phyloP scores from a whole-genome alignment of 768 basidiomycete species.

The Trametes gibbosa region DNA sequence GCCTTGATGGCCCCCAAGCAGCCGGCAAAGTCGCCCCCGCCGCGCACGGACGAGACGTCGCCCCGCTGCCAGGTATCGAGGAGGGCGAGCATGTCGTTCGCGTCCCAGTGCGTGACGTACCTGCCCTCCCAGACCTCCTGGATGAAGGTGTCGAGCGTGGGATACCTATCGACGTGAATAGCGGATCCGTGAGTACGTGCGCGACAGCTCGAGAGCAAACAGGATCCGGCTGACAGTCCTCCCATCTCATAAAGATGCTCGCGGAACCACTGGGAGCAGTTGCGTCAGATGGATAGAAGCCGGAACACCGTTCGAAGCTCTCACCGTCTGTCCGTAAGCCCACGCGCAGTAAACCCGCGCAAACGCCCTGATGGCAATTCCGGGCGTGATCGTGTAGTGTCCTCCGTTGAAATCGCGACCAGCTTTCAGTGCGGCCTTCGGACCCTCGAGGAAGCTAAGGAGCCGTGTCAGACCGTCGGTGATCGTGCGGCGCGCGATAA shows the following conservation, averaged over 20 bases:
- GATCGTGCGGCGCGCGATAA: neutral
- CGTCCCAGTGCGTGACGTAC: slow-evolving; percentile 46
- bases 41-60: slow-evolving; percentile 45
- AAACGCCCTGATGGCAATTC: slow-evolving; percentile 51
- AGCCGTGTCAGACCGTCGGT: neutral
- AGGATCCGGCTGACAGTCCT: slow-evolving; percentile 37
- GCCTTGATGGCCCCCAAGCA: slow-evolving; percentile 45
- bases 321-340: slow-evolving; percentile 52
- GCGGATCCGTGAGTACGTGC: neutral
- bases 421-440: slow-evolving; percentile 48
- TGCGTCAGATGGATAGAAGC: neutral
- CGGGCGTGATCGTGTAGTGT: slow-evolving; percentile 45
- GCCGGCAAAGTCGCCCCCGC: slow-evolving; percentile 41
- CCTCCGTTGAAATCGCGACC: slow-evolving; percentile 52
- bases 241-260: slow-evolving; percentile 41
- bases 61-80: slow-evolving; percentile 50
- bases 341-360: slow-evolving; percentile 53
- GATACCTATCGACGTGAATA: slow-evolving; percentile 34
- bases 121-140: slow-evolving; percentile 49
- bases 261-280: slow-evolving; percentile 47
- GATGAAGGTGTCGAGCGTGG: slow-evolving; percentile 46
- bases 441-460: slow-evolving; percentile 53
- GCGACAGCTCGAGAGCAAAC: neutral
- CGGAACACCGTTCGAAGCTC: slow-evolving; percentile 6
- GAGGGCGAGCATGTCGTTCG: slow-evolving; percentile 51